Conservation (phyloP, 2,329 filamentous ascomycete species). For the Zalaria obscura region DNA sequence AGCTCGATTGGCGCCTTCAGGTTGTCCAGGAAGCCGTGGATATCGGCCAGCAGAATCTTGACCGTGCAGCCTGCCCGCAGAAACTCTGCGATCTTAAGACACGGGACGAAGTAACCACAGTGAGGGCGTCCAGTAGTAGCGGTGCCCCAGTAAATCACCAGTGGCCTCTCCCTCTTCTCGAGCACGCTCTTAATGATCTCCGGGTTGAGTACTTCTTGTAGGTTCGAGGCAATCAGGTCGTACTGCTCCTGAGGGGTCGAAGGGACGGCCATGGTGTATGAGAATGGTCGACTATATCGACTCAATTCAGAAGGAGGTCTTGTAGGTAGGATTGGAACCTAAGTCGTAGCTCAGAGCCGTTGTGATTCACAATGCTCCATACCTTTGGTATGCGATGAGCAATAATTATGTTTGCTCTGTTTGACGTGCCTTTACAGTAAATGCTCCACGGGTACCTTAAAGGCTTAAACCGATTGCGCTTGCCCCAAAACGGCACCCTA, state of each 20-base stretch:
- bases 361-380: too few species aligned
- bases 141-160: conserved; percentile 80
- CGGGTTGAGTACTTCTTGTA: conserved; percentile 69
- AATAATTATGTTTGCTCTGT: too few species aligned
- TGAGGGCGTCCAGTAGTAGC: conserved; percentile 81
- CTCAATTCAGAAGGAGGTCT: too few species aligned
- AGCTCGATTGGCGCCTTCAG: conserved; percentile 64
- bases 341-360: too few species aligned
- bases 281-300: background rate
- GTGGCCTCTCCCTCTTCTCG: conserved; percentile 52
- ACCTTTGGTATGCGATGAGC: too few species aligned
- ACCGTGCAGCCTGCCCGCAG: conserved; percentile 68
- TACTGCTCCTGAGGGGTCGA: conserved; percentile 44
- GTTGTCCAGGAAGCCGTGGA: conserved; percentile 52
- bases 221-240: conserved; percentile 63
- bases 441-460: too few species aligned
- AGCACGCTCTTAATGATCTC: conserved; percentile 68
- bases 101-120: conserved; percentile 77
- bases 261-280: conserved; percentile 2
- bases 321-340: too few species aligned
- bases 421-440: too few species aligned
- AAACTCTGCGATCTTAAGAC: conserved; percentile 81
- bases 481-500: too few species aligned
- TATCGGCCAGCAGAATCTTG: conserved; percentile 27
- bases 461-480: too few species aligned